A percentile compares a stretch with the other conserved stretches of the same genome.
These are phyloP conservation scores for Hyaloperonospora brassicae DNA, from an alignment of 352 stramenopile species.

Conservation along the genomic window DNA sequence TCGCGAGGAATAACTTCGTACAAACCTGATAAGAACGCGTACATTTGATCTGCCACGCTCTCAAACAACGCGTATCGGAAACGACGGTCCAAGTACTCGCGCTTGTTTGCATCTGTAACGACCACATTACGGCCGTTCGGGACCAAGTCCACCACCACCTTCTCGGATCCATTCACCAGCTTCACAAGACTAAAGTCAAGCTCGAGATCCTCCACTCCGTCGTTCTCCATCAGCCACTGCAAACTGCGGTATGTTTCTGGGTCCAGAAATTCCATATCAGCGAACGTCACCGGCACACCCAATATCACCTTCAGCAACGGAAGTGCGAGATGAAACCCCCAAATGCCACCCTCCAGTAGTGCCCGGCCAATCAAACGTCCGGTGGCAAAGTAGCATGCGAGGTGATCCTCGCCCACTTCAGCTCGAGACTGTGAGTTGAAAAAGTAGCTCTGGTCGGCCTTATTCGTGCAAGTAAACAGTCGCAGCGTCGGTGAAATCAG, in stretches of 20 bases:
- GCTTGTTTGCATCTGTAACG: constrained; percentile 93
- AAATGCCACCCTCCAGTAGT: constrained; percentile 84
- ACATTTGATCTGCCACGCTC: constrained; percentile 45
- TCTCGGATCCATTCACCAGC: constrained; percentile 21
- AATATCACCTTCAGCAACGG: constrained; percentile 97
- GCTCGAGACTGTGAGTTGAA: constrained; percentile 50
- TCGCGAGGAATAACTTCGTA: constrained; percentile 92
- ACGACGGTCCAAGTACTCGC: constrained; percentile 87
- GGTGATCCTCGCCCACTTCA: constrained; percentile 50
- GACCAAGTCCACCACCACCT: constrained; percentile 41
- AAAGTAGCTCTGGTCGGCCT: constrained; percentile 47
- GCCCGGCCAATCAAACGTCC: constrained; percentile 53
- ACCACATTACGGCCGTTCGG: constrained; percentile 49
- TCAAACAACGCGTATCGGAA: constrained; percentile 56
- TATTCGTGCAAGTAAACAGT: constrained; percentile 55
- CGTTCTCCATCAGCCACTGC: constrained; percentile 44
- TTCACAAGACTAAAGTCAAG: constrained; percentile 56
- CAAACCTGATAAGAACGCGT: constrained; percentile 86
- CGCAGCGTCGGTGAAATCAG: constrained; percentile 35
- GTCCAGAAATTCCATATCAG: constrained; percentile 84
- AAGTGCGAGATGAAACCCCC: constrained; percentile 88
- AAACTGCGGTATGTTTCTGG: constrained; percentile 46
- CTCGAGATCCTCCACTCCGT: constrained; percentile 43
- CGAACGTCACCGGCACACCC: constrained; percentile 89
- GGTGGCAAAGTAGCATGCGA: constrained; percentile 52